Conservation (phyloP, 495 filamentous ascomycete species). For the Barbatosphaeria neglecta region DNA sequence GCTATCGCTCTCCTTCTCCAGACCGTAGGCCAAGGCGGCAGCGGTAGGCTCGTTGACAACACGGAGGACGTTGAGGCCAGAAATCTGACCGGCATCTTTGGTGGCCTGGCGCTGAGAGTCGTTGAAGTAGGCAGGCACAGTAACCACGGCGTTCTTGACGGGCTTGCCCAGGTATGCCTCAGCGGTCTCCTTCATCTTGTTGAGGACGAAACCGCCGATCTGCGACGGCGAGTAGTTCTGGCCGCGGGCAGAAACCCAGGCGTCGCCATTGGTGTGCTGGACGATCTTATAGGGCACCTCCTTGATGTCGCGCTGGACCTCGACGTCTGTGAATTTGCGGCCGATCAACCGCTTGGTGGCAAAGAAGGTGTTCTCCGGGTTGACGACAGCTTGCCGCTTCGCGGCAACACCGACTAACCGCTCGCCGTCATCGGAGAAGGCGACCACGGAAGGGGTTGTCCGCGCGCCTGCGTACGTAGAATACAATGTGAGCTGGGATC, state of each 20-base stretch:
- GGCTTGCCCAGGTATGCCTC: conserved; percentile 81
- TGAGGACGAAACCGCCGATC: conserved; percentile 91
- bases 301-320: conserved; percentile 96
- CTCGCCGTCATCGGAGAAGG: conserved; percentile 94
- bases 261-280: conserved; percentile 94
- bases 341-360: conserved; percentile 99
- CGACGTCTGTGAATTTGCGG: conserved; percentile 90
- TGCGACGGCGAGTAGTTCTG: conserved; percentile 98
- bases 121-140: conserved; percentile 96
- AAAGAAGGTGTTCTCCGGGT: conserved; percentile 98
- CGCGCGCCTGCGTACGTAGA: conserved; percentile 62
- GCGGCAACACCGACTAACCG: conserved; percentile 94
- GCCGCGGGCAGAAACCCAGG: conserved; percentile 92
- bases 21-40: conserved; percentile 86
- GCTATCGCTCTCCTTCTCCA: conserved; percentile 85
- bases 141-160: conserved; percentile 91
- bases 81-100: conserved; percentile 94
- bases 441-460: conserved; percentile 94
- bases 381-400: conserved; percentile 98
- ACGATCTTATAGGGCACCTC: conserved; percentile 99
- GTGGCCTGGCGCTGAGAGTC: conserved; percentile 96
- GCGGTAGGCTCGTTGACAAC: conserved; percentile 96
- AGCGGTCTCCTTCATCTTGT: conserved; percentile 98
- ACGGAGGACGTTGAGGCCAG: conserved; percentile 90
- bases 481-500: conserved; percentile 6